Conservation (phyloP, 805 yeast species). For the Lipomyces spencermartinsiae region DNA sequence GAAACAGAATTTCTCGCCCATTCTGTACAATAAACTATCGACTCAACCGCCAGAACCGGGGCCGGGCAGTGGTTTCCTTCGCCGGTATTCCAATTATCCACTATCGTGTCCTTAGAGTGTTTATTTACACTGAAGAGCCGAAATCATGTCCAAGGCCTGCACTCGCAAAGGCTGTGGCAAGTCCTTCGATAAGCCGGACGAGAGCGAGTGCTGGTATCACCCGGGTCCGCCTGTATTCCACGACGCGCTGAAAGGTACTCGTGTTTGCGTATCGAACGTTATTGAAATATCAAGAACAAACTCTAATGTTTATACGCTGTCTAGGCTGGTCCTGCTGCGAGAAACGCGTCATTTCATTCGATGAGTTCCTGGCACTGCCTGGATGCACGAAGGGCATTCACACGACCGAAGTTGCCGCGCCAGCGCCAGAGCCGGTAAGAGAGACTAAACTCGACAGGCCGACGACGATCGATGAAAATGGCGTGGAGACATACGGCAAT, state of each 20-base stretch:
- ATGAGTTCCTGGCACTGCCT: constrained; percentile 39
- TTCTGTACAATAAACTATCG: background rate
- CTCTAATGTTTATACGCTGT: background rate
- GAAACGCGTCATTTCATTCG: constrained; percentile 40
- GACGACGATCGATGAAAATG: constrained; percentile 30
- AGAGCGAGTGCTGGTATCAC: constrained; percentile 38
- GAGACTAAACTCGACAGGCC: constrained; percentile 17
- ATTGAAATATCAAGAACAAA: background rate
- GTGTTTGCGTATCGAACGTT: background rate
- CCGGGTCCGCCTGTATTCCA: constrained; percentile 42
- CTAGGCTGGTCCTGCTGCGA: constrained; percentile 42
- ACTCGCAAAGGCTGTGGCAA: constrained; percentile 34
- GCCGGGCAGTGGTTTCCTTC: background rate
- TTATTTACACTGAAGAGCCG: background rate
- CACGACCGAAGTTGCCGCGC: constrained; percentile 35
- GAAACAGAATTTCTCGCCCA: background rate
- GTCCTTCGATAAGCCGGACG: constrained; percentile 30
- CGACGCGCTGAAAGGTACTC: constrained; percentile 40
- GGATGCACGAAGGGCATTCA: constrained; percentile 41
- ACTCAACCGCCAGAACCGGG: background rate
- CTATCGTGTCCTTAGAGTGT: background rate
- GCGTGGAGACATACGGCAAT: constrained; percentile 34
- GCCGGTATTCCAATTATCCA: background rate
- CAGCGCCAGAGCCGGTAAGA: constrained; percentile 14
- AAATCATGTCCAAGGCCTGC: constrained; percentile 37